Percentiles rank a stretch among this genome's conserved stretches.
Evolutionary conservation across 2,329 filamentous ascomycete genomes (phyloP).

Genomic region (Microcyclosporella mali): DNA sequence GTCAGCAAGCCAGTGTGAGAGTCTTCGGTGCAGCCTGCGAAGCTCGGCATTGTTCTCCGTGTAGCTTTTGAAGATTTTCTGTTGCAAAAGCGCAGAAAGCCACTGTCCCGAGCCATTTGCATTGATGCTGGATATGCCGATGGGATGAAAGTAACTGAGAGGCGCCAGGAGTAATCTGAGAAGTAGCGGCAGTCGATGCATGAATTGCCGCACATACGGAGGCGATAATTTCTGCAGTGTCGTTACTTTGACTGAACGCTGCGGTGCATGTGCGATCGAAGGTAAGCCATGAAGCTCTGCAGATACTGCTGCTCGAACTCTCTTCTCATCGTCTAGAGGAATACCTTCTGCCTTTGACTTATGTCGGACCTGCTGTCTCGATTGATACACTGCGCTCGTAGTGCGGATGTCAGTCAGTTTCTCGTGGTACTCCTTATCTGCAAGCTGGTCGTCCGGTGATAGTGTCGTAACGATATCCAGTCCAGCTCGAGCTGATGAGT

Average conservation of each 20-base stretch:
- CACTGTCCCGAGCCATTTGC: slow-evolving; percentile 47
- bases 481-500: slow-evolving; percentile 33
- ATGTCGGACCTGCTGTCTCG: slow-evolving; percentile 26
- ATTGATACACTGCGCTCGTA: slow-evolving; percentile 36
- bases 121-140: slow-evolving; percentile 46
- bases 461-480: slow-evolving; percentile 39
- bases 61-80: slow-evolving; percentile 48
- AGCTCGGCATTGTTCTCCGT: slow-evolving; percentile 40
- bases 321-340: slow-evolving; percentile 36
- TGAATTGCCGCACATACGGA: slow-evolving; percentile 38
- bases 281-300: slow-evolving; percentile 44
- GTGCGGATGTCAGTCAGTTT: slow-evolving; percentile 38
- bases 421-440: slow-evolving; percentile 38
- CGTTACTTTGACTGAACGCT: slow-evolving; percentile 43
- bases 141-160: slow-evolving; percentile 48
- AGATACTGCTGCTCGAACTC: slow-evolving; percentile 47
- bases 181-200: slow-evolving; percentile 47
- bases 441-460: slow-evolving; percentile 41
- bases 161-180: slow-evolving; percentile 44
- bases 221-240: slow-evolving; percentile 42
- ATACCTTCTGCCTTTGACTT: slow-evolving; percentile 30
- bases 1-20: slow-evolving; percentile 46
- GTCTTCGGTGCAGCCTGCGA: slow-evolving; percentile 40
- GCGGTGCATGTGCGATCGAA: slow-evolving; percentile 47
- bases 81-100: slow-evolving; percentile 42